phyloP scores from a whole-genome alignment of 2,329 filamentous ascomycete genomes.

The Fusarium vanettenii region DNA sequence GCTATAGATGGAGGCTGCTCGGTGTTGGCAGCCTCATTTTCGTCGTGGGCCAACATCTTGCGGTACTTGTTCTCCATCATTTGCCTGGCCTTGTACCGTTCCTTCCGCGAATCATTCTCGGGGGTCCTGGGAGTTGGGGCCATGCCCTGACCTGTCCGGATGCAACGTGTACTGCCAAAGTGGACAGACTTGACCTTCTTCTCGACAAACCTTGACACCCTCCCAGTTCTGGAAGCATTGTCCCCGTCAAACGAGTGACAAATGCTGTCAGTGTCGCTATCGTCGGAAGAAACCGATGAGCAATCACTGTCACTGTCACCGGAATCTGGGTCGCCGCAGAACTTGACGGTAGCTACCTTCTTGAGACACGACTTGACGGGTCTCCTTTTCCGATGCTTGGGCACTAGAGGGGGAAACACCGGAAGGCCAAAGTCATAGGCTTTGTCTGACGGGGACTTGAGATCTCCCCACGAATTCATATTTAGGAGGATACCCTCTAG shows the following conservation, averaged over 20 bases:
- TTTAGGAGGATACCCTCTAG: not conserved
- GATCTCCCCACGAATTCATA: not conserved
- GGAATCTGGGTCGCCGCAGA: not conserved
- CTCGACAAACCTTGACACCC: not conserved
- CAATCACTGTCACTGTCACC: not conserved
- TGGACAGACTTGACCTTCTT: not conserved
- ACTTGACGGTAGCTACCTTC: not conserved
- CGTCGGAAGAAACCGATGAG: not conserved
- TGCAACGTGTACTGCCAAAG: not conserved
- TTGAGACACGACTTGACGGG: conserved; percentile 6
- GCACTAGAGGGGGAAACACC: not conserved
- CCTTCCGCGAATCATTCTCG: not conserved
- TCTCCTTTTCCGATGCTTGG: not conserved
- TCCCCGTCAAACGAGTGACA: not conserved
- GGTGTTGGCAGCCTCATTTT: not conserved
- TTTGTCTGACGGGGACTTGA: not conserved
- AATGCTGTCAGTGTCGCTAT: not conserved
- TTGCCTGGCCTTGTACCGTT: not conserved
- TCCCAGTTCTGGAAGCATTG: not conserved
- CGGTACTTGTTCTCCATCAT: not conserved
- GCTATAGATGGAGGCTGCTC: not conserved
- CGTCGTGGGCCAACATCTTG: not conserved
- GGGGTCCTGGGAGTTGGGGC: not conserved
- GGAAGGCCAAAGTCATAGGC: not conserved
- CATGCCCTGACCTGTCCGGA: not conserved